phyloP scores from a whole-genome alignment of 108 stramenopile species.

The Aurantiochytrium sp. region DNA sequence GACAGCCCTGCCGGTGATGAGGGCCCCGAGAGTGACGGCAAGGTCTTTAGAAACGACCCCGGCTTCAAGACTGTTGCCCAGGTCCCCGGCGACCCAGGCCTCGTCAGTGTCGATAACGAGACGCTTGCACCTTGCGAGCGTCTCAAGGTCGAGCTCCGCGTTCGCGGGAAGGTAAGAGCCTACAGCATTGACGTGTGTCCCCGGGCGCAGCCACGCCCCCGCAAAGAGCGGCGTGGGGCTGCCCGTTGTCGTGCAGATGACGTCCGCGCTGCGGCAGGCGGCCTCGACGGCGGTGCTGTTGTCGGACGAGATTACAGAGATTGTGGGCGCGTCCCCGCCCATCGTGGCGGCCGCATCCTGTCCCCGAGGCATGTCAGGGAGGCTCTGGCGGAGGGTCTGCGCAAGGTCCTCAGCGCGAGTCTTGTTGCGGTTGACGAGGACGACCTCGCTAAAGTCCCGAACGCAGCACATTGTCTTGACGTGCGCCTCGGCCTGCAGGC shows the following conservation, averaged over 20 bases:
- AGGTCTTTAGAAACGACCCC: background rate
- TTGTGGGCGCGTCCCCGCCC: background rate
- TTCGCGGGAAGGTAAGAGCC: constrained; percentile 6
- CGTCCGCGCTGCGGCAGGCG: background rate
- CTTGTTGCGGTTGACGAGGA: background rate
- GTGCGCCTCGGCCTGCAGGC: constrained; percentile 16
- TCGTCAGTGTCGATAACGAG: background rate
- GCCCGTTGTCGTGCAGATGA: background rate
- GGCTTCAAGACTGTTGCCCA: background rate
- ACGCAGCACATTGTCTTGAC: constrained; percentile 17
- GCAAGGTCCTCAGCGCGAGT: background rate
- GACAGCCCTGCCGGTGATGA: background rate
- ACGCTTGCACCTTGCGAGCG: background rate
- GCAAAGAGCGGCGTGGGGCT: background rate
- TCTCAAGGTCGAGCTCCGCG: background rate
- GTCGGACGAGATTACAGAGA: background rate
- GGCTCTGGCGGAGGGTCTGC: background rate
- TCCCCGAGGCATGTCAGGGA: background rate
- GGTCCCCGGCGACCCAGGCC: constrained; percentile 9
- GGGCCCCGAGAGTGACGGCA: background rate
- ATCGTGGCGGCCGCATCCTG: background rate
- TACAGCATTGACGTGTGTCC: constrained; percentile 6
- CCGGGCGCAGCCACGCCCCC: background rate
- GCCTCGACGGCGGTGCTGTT: background rate
- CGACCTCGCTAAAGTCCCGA: background rate